Evolutionary conservation across 768 basidiomycete species (phyloP).

Genomic region (Coprinopsis sp.): DNA sequence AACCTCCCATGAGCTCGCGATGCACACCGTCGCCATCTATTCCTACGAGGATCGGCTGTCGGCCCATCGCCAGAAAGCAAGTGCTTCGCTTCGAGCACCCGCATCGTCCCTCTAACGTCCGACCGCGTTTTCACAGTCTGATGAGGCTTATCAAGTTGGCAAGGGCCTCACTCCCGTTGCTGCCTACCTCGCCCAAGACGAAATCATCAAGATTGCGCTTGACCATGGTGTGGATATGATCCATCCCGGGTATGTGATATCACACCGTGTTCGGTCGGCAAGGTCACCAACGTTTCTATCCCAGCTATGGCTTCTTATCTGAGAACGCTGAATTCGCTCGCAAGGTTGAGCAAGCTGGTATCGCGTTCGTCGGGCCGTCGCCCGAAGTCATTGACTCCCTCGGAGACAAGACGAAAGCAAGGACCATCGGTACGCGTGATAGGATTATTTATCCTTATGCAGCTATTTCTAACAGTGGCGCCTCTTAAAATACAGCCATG

Average conservation of each 20-base stretch:
- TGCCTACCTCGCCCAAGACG: conserved; percentile 96
- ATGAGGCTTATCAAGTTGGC: conserved; percentile 98
- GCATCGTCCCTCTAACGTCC: conserved; percentile 16
- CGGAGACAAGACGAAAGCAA: conserved; percentile 98
- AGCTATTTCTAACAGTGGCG: conserved; percentile 8
- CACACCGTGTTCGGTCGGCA: neutral
- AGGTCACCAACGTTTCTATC: no score
- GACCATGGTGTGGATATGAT: conserved; percentile 99
- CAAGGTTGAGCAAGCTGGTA: conserved; percentile 96
- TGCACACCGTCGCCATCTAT: conserved; percentile 99
- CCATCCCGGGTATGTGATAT: conserved; percentile 76
- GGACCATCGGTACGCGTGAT: conserved; percentile 62
- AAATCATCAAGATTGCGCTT: conserved; percentile 93
- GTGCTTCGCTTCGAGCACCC: conserved; percentile 12
- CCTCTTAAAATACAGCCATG: conserved; percentile 51
- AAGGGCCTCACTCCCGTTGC: conserved; percentile 94
- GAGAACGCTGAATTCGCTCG: conserved; percentile 97
- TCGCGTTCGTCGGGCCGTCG: conserved; percentile 93
- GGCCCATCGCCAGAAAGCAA: conserved; percentile 95
- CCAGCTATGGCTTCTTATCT: conserved; percentile 97
- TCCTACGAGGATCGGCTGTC: conserved; percentile 95
- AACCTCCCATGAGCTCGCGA: conserved; percentile 96
- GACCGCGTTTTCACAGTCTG: conserved; percentile 57
- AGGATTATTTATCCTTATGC: conserved; percentile 7
- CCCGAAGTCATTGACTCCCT: conserved; percentile 96